Conservation (phyloP, 2,329 filamentous ascomycete genomes). For the Xylaria sp. region DNA sequence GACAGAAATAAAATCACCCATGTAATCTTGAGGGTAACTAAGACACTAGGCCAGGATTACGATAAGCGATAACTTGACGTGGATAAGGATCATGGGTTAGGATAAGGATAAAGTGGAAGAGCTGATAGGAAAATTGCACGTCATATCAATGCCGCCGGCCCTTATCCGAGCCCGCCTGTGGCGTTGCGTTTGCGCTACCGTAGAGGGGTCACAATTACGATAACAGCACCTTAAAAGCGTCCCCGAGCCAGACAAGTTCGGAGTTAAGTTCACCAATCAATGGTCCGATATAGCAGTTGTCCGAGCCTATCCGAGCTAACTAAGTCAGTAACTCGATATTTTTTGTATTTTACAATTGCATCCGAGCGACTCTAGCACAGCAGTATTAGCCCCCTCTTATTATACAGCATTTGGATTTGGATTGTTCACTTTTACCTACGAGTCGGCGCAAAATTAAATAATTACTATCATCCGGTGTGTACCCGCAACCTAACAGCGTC, state of each 20-base stretch:
- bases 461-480: background rate
- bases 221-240: too few relatives aligned
- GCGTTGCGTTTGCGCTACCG: background rate
- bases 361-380: slow-evolving; percentile 1
- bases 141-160: background rate
- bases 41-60: background rate
- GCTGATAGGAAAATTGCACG: slow-evolving; percentile 9
- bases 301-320: slow-evolving; percentile 46
- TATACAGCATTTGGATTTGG: slow-evolving; percentile 12
- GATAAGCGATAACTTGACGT: background rate
- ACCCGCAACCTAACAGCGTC: background rate
- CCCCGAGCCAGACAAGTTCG: slow-evolving; percentile 30
- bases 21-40: background rate
- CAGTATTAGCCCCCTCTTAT: slow-evolving; percentile 19
- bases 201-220: background rate
- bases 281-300: slow-evolving; percentile 31
- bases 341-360: slow-evolving; percentile 25
- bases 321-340: slow-evolving; percentile 12
- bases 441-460: background rate
- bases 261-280: slow-evolving; percentile 38
- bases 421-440: background rate
- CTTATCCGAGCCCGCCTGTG: background rate
- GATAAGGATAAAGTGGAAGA: too few relatives aligned
- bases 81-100: background rate
- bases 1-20: slow-evolving; percentile 33